These are phyloP conservation scores for Candida insectalens DNA, from an alignment of 805 yeast species.

Conservation along the genomic window DNA sequence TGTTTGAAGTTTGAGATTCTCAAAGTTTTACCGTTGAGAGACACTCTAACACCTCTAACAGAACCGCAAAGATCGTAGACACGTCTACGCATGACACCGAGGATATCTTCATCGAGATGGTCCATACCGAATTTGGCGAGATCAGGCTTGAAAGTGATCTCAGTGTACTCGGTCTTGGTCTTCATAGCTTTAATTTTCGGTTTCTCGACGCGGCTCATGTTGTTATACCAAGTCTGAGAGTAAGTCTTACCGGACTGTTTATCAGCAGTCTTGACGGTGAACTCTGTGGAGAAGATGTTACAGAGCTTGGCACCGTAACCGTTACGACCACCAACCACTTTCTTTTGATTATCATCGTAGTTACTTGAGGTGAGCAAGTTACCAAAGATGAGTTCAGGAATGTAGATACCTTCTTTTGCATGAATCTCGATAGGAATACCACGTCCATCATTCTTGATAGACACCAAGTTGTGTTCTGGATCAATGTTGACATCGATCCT, in stretches of 20 bases:
- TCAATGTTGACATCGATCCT: slow-evolving; percentile 76
- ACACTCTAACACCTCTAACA: slow-evolving; percentile 71
- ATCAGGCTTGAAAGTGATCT: slow-evolving; percentile 84
- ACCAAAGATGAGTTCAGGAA: slow-evolving; percentile 95
- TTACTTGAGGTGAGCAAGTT: slow-evolving; percentile 90
- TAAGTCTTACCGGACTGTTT: slow-evolving; percentile 50
- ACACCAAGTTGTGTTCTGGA: slow-evolving; percentile 61
- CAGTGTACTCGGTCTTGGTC: slow-evolving; percentile 69
- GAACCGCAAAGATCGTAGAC: slow-evolving; percentile 95
- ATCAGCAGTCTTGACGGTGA: slow-evolving; percentile 85
- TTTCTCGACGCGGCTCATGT: slow-evolving; percentile 70
- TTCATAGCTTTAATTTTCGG: slow-evolving; percentile 60
- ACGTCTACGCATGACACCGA: slow-evolving; percentile 83
- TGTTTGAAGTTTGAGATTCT: slow-evolving; percentile 69
- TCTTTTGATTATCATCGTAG: slow-evolving; percentile 90
- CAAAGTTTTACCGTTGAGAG: slow-evolving; percentile 63
- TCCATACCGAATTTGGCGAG: slow-evolving; percentile 77
- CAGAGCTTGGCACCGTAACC: slow-evolving; percentile 98
- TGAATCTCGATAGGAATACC: slow-evolving; percentile 96
- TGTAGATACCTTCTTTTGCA: slow-evolving; percentile 81
- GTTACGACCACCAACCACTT: slow-evolving; percentile 97
- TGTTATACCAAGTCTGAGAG: slow-evolving; percentile 76
- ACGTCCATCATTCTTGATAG: slow-evolving; percentile 84
- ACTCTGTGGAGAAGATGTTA: slow-evolving; percentile 88
- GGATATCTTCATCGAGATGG: slow-evolving; percentile 68